Base-by-base conservation (phyloP, 2,329 filamentous ascomycete species). In the Myriosclerotinia curreyana region DNA sequence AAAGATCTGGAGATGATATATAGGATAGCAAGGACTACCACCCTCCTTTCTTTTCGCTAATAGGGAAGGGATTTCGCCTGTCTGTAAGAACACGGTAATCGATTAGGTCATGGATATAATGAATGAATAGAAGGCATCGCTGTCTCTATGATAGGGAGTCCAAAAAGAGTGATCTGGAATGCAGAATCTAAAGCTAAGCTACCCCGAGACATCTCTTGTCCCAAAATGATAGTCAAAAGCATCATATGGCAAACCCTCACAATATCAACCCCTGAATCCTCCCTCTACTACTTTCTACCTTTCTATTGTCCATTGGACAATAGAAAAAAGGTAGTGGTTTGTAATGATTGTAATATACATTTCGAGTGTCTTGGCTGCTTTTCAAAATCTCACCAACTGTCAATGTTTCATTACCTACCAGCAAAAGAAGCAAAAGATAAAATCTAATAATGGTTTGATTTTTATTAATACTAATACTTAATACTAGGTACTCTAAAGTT, bases 21-120 rank as follows among this genome's bases (percentile, higher is more conserved):
- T 58, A 58, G 55, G 55, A 58, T 58, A 58, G 55, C 55, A 48
- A 48, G 55, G 55, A 58, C 55, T 58, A 58, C 36, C 55, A 25
- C 31, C 48, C 55, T 58, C 42, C 42, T 25, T 48, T 36, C 7
- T 38, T 38, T 48, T 25, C 55, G 42, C 28, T 34, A 14, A 14
- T 6, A 28, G 42, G 15, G 44, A 48, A 36, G 8, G 28, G 36
- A 20, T 48, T 48, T 38, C 44, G 11, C 20, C n/a, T 36, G 28
- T 25, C n/a, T 36, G 28, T 25, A 20, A 36, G 20, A 36, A 48
- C 25, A 48, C 9, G 20, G 53, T n/a, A n/a, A n/a, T n/a, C n/a
- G 42, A 15, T 58, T 36, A 48, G 55, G 55, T 9, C 1, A 48
- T 46, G 42, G 9, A 25, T 36, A 36, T 36, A 17, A 58, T 48